Evolutionary conservation across 2,329 filamentous ascomycete species (phyloP).

Genomic region (Penicillium sp.): DNA sequence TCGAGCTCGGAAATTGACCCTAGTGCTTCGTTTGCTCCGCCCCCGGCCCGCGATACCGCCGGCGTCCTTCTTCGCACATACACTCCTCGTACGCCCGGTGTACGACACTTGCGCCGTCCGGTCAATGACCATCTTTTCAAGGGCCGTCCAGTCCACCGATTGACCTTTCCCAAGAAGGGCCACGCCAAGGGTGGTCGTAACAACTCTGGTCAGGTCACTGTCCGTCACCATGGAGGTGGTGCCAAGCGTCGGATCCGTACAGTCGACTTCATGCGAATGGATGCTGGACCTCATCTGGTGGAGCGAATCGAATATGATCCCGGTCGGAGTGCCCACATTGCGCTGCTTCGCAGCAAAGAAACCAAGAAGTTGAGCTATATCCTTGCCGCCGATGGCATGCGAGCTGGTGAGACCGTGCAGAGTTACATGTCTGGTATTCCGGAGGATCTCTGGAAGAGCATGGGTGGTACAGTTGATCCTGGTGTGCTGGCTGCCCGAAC

Average conservation of each 20-base stretch:
- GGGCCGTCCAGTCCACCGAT: conserved; percentile 74
- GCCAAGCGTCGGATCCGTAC: conserved; percentile 88
- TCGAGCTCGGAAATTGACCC: conserved; percentile 39
- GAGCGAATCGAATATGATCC: conserved; percentile 97
- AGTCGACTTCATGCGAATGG: conserved; percentile 81
- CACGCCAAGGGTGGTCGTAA: conserved; percentile 93
- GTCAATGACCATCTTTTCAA: conserved; percentile 98
- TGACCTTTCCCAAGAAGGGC: conserved; percentile 91
- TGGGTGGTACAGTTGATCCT: conserved; percentile 91
- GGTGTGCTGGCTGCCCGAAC: conserved; percentile 96
- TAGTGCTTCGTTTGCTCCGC: conserved; percentile 46
- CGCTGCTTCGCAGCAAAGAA: conserved; percentile 73
- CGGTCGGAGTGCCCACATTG: conserved; percentile 88
- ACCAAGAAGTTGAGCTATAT: conserved; percentile 85
- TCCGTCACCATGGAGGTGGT: conserved; percentile 90
- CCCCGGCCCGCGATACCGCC: conserved; percentile 43
- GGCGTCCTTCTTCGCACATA: conserved; percentile 71
- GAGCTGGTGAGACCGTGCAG: conserved; percentile 86
- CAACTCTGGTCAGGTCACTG: conserved; percentile 78
- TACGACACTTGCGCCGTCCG: conserved; percentile 86
- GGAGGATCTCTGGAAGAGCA: conserved; percentile 78
- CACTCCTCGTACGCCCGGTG: conserved; percentile 88
- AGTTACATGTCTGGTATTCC: conserved; percentile 92
- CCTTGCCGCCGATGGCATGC: conserved; percentile 89
- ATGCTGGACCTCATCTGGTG: conserved; percentile 79